phyloP scores from a whole-genome alignment of 108 stramenopile genomes.

The Skeletonema grethae region DNA sequence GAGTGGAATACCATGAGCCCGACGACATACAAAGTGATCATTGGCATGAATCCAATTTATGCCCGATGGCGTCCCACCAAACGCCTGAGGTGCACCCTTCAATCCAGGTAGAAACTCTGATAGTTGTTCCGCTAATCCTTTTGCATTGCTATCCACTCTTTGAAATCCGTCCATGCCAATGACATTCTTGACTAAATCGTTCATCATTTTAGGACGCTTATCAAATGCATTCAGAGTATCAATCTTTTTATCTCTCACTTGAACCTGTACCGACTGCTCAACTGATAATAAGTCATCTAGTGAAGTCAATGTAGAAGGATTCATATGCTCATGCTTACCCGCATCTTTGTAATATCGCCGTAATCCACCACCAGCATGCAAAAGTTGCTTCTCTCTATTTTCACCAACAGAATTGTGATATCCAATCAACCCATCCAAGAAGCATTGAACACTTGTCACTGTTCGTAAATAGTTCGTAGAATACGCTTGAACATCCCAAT shows the following conservation, averaged over 20 bases:
- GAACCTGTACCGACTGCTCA: slow-evolving; percentile 27
- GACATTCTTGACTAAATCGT: slow-evolving; percentile 62
- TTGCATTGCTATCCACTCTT: slow-evolving; percentile 58
- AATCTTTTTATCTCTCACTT: slow-evolving; percentile 54
- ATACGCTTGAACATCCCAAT: slow-evolving; percentile 69
- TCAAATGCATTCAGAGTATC: slow-evolving; percentile 85
- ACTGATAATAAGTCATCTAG: slow-evolving; percentile 24
- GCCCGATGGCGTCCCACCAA: slow-evolving; percentile 53
- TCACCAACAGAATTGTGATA: background rate
- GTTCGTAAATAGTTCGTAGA: slow-evolving; percentile 83
- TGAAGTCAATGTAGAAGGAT: slow-evolving; percentile 26
- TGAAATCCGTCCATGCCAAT: slow-evolving; percentile 61
- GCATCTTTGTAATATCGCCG: slow-evolving; percentile 41
- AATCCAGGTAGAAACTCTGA: slow-evolving; percentile 69
- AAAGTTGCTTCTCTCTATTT: background rate
- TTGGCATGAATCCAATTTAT: slow-evolving; percentile 82
- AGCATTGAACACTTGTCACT: slow-evolving; percentile 70
- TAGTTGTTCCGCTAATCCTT: slow-evolving; percentile 62
- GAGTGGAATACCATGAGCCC: slow-evolving; percentile 58
- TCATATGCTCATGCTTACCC: slow-evolving; percentile 28
- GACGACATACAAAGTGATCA: slow-evolving; percentile 82
- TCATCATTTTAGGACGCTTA: slow-evolving; percentile 68
- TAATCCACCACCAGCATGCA: slow-evolving; percentile 42
- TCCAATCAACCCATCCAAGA: slow-evolving; percentile 75
- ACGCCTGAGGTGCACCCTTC: slow-evolving; percentile 35